Conservation (phyloP, 2,329 filamentous ascomycete genomes). For the Onygenales sp. region DNA sequence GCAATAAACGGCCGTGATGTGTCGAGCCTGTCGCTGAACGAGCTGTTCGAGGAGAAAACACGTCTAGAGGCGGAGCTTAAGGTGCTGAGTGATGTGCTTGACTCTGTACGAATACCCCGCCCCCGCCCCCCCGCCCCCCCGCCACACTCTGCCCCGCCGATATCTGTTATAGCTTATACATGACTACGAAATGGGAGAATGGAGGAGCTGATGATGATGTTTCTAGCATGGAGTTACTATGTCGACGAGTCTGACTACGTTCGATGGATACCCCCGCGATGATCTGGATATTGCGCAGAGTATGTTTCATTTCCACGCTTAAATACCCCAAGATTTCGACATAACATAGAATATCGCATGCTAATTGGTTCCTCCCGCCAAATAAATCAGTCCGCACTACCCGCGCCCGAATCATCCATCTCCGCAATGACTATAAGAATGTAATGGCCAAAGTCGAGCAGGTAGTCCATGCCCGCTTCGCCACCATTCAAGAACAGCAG, state of each 20-base stretch:
- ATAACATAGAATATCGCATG: not conserved
- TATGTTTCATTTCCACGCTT: constrained; percentile 33
- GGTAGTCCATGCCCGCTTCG: constrained; percentile 82
- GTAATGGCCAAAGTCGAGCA: constrained; percentile 77
- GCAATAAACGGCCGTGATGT: constrained; percentile 48
- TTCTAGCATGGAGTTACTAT: constrained; percentile 85
- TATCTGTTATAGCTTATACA: not conserved
- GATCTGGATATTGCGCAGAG: constrained; percentile 94
- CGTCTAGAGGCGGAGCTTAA: constrained; percentile 77
- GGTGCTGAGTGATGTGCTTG: constrained; percentile 74
- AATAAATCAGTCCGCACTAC: constrained; percentile 70
- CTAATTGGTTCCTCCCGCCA: constrained; percentile 8
- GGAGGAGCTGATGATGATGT: too few relatives aligned
- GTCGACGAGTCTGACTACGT: constrained; percentile 76
- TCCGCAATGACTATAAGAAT: constrained; percentile 88
- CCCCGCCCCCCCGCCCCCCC: too few relatives aligned
- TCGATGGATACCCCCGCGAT: constrained; percentile 83
- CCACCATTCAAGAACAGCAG: constrained; percentile 51
- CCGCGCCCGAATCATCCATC: constrained; percentile 73
- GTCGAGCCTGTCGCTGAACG: constrained; percentile 59
- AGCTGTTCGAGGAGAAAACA: constrained; percentile 79
- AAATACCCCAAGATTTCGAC: not conserved
- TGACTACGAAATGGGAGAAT: too few relatives aligned
- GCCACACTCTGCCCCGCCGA: constrained; percentile 7
- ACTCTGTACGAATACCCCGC: constrained; percentile 51